Base-by-base conservation (phyloP, 148 eudicot species). In the Heliamphora exappendiculata region DNA sequence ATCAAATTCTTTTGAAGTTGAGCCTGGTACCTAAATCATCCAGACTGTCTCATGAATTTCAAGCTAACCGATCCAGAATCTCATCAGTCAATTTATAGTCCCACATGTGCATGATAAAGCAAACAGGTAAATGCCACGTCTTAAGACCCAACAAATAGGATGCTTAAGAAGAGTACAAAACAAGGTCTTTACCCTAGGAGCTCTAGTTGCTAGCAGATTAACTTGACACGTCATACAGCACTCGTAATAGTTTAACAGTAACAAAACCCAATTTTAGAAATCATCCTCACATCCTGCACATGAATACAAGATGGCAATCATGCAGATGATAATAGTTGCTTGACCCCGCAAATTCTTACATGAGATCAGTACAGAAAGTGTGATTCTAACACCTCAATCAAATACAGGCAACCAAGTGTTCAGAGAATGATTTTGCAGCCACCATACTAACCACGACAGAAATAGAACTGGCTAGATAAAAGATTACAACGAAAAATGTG, bases 1-100 rank as follows among this genome's bases (percentile, higher is more conserved):
- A 93, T 92, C 83, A 92, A 81, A 78, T 95, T 95, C 86, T 95
- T 95, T 83, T 95, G 99, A 78, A 95, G 94, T 70, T 84, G 94
- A 73, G 97, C 91, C 87, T 95, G 96, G 87, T 92, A 95, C 82
- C 99, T 95, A 81, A 58, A 72, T 59, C 69, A 74, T 37, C 57
- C 58, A 63, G n/a, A 77, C 22, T 24, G 8, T 12, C 77, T 53
- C 75, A 51, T 9, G 28, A 74, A 59, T 42, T 54, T 59, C 54
- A 59, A 29, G 39, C 67, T 19, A 26, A 73, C 42, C 34, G n/a
- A 55, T 36, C 33, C 29, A 41, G 28, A 58, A 74, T 22, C 39
- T 28, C 14, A n/a, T 28, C 5, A 74, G 28, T 44, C 51, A 20
- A 74, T 53, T 57, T 7, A 59, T 19, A 1, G 16, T 58, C 39